phyloP scores from a whole-genome alignment of 2,329 filamentous ascomycete species.

The Diaporthe sp. region DNA sequence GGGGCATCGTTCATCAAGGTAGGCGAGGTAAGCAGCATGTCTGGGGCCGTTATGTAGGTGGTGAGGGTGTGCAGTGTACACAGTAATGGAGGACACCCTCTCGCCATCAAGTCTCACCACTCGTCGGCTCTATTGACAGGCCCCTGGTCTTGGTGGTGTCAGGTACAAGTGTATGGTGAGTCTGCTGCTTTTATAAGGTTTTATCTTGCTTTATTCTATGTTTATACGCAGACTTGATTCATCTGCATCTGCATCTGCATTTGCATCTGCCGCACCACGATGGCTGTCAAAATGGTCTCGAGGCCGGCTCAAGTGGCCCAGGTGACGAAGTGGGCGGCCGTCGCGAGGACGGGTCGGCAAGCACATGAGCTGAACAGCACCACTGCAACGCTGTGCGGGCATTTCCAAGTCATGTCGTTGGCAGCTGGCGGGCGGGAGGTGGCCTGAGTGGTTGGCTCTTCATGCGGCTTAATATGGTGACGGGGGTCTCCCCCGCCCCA shows the following conservation, averaged over 20 bases:
- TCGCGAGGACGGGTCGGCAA: conserved; percentile 28
- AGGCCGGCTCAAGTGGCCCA: conserved; percentile 8
- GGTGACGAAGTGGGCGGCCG: conserved; percentile 16
- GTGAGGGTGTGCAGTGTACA: not conserved
- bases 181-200: not conserved
- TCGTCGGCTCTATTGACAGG: not conserved
- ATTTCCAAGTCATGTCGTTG: conserved; percentile 31
- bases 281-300: conserved; percentile 1
- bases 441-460: conserved; percentile 27
- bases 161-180: not conserved
- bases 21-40: not conserved
- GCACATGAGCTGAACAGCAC: conserved; percentile 32
- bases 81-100: not conserved
- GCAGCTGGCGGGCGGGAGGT: conserved; percentile 6
- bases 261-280: conserved; percentile 5
- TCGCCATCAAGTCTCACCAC: not conserved
- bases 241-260: conserved; percentile 24
- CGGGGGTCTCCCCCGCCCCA: conserved; percentile 30
- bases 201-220: not conserved
- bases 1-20: not conserved
- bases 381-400: conserved; percentile 24
- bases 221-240: not conserved
- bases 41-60: not conserved
- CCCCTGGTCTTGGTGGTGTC: not conserved
- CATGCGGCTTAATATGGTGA: conserved; percentile 30